Evolutionary conservation across 805 yeast species (phyloP).

Genomic region (Yarrowia porcina): DNA sequence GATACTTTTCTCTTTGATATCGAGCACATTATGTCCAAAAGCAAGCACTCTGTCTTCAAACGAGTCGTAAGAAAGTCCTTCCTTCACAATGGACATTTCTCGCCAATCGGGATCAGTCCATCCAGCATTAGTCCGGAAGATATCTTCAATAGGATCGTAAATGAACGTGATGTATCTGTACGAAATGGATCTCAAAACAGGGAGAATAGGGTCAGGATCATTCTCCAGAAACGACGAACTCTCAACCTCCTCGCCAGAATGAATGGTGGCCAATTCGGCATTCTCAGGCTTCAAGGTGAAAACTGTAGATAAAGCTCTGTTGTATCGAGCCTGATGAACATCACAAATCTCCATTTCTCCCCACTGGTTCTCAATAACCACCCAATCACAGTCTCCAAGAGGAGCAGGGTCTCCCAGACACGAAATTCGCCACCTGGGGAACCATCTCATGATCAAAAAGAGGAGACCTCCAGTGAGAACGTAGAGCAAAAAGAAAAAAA

Average conservation of each 20-base stretch:
- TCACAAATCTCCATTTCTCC: slow-evolving; percentile 70
- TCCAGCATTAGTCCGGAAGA: slow-evolving; percentile 74
- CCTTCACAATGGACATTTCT: slow-evolving; percentile 46
- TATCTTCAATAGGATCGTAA: slow-evolving; percentile 83
- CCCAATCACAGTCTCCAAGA: slow-evolving; percentile 84
- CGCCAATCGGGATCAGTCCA: slow-evolving; percentile 88
- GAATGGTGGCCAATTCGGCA: slow-evolving; percentile 17
- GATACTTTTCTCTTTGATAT: slow-evolving; percentile 69
- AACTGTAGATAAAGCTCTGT: slow-evolving; percentile 67
- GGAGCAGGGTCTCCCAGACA: slow-evolving; percentile 64
- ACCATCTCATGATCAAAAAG: slow-evolving; percentile 76
- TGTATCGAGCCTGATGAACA: slow-evolving; percentile 60
- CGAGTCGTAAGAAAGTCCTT: slow-evolving; percentile 67
- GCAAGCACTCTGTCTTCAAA: slow-evolving; percentile 67
- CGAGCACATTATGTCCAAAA: slow-evolving; percentile 74
- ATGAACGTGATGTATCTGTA: slow-evolving; percentile 81
- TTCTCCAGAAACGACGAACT: slow-evolving; percentile 10
- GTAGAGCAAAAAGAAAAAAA: slow-evolving; percentile 54
- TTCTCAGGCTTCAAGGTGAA: slow-evolving; percentile 39
- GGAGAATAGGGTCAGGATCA: slow-evolving; percentile 62
- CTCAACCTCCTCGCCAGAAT: slow-evolving; percentile 28
- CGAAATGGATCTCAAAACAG: slow-evolving; percentile 64
- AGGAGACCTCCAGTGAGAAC: slow-evolving; percentile 64
- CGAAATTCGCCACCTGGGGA: slow-evolving; percentile 69
- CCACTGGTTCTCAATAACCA: slow-evolving; percentile 88